Evolutionary conservation across 2,329 filamentous ascomycete species (phyloP), one percentile per base, ranked within the genome.

Genomic region (Curvularia verruculosa): DNA sequence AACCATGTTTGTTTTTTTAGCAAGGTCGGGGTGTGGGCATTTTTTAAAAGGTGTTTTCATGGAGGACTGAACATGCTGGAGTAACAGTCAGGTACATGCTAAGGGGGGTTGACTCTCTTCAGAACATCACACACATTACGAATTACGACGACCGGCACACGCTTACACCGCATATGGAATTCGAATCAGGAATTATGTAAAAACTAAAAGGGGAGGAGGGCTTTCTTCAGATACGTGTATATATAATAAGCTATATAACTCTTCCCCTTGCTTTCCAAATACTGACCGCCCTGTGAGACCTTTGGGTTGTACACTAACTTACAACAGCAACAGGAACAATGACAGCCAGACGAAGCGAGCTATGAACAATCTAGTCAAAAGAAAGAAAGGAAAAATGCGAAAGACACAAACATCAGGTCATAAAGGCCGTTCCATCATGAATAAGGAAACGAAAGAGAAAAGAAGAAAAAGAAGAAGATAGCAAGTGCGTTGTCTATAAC

Each of bases 361-460:
- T 24, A n/a, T 18, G 43, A 31, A 48, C 45, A 46, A 24, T 54
- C 5, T 43, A 45, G 26, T 39, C 4, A 8, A 37, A 24, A n/a
- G 24, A 48, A 8, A 37, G 31, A n/a, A 31, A 48, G 31, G n/a
- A 13, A 7, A 37, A n/a, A 6, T n/a, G n/a, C n/a, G 29, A 19
- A 2, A 34, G n/a, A n/a, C n/a, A 10, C 36, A 24, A 10, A 13
- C 21, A 18, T 43, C 15, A 41, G n/a, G 23, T 21, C 43, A 13
- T 53, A 24, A 18, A 26, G 39, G 39, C 26, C 50, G 31, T 54
- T 29, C 7, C 36, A 13, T 52, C 54, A 8, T 51, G 1, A n/a
- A n/a, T n/a, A n/a, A n/a, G n/a, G n/a, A n/a, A n/a, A n/a, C n/a
- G n/a, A n/a, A n/a, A n/a, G n/a, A n/a, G n/a, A 29, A 10, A 31